Evolutionary conservation across 73 alveolate genomes (phyloP).

Genomic region (Stentor coeruleus): DNA sequence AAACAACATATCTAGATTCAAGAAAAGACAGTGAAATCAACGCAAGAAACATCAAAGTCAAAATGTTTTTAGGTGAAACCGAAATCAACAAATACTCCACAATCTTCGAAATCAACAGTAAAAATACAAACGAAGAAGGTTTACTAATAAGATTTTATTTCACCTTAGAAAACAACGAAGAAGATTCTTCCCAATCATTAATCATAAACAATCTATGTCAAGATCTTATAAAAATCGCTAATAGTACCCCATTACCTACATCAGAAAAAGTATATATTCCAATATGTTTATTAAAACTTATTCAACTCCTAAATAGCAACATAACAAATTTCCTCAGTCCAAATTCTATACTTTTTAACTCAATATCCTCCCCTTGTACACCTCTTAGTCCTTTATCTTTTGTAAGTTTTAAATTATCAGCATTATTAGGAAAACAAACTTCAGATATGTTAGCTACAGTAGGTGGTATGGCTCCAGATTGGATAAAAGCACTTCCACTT

Average conservation of each 20-base stretch:
- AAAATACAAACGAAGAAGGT: background rate
- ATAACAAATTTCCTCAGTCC: background rate
- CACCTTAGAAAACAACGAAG: background rate
- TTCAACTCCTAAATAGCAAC: background rate
- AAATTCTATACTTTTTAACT: slow-evolving; percentile 1
- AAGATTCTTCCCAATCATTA: background rate
- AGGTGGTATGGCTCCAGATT: slow-evolving; percentile 28
- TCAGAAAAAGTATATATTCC: slow-evolving; percentile 5
- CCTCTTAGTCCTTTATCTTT: background rate
- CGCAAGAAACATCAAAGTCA: background rate
- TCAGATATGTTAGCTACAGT: slow-evolving; percentile 13
- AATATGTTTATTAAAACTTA: background rate
- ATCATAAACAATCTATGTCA: background rate
- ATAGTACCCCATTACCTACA: background rate
- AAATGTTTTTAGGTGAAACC: background rate
- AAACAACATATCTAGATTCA: background rate
- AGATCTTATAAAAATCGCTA: slow-evolving; percentile 4
- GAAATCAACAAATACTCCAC: background rate
- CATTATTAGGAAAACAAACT: background rate
- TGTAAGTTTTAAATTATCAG: background rate
- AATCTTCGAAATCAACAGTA: background rate
- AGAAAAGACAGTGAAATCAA: slow-evolving; percentile 7
- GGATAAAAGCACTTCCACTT: background rate
- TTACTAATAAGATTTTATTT: background rate
- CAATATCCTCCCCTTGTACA: background rate